Base-by-base conservation (phyloP, 1,139 yeast genomes). In the Saccharomyces hybrid region DNA sequence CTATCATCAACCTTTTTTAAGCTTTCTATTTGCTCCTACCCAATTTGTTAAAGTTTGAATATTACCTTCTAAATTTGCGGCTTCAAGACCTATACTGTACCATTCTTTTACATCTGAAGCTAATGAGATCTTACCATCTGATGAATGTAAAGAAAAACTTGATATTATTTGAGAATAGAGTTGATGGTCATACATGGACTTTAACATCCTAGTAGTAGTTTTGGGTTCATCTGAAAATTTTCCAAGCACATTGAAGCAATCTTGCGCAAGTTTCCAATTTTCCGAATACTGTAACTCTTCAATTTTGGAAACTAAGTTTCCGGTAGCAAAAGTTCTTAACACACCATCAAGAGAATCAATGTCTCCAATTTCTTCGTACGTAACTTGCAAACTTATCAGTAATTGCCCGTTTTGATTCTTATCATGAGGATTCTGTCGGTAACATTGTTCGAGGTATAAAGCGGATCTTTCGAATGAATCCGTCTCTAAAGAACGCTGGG, bases 291-390 rank as follows among this genome's bases (percentile, higher is more conserved):
- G 95, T 58, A 91, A 83, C 55, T 89, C 88, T 5, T 83, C 75
- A 41, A 91, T 78, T 66, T 88, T 88, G 56, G 88, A 90, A 19
- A 79, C 78, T 53, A 90, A 73, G 58, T 83, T 82, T 50, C 82
- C 81, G 0, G 86, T 79, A 0, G 96, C 82, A 62, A 89, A 86
- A 59, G 79, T 78, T 57, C 88, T 83, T 52, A 93, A 73, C 2
- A 89, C 82, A 19, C 99, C 99, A 67, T 88, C 93, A 48, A 95
- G 76, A 0, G 97, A 84, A 73, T 95, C 99, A 49, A 86, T 80
- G 67, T 95, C 99, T 64, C 90, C 91, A 55, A 93, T 82, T 56
- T 81, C 86, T 4, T 96, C 86, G 68, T 93, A 95, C 76, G 91
- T 87, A 29, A 80, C 79, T 64, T 89, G 91, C 32, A 95, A 71